Base-by-base conservation (phyloP, 2,329 filamentous ascomycete genomes). In the Fusarium aywerte region DNA sequence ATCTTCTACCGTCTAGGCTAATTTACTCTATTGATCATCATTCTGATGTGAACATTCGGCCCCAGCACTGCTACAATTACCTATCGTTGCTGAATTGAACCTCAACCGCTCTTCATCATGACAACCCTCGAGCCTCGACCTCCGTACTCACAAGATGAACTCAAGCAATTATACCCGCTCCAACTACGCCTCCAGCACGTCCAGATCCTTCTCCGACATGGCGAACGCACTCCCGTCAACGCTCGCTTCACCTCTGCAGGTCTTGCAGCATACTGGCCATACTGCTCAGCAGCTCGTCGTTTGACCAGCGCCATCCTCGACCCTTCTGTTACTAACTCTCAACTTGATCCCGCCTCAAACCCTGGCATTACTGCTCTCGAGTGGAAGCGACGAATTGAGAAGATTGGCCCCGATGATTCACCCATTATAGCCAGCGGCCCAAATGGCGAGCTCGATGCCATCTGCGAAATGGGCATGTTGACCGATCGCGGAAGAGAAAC, bases 201-300 rank as follows among this genome's bases (percentile, higher is more conserved):
- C 48, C 96, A 99, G 81, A 85, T 98, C 72, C 86, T 93, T 65
- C 86, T 93, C 73, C 89, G 91, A 58, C 91, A 94, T 79, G 91
- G 91, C 80, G 87, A 90, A 81, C 90, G 95, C 58, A 95, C 90
- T 9, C 95, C 95, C 27, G 92, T 98, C 27, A 91, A 89, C 58
- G 85, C 92, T n/a, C 90, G 96, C 36, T 97, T 99, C 77, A 87
- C 92, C 75, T 96, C 95, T 80, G 86, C 87, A 45, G 88, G 88
- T 12, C 83, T 90, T n/a, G 77, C 80, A 40, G 76, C 84, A 48
- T 89, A 89, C 79, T 99, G 96, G 96, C 93, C 96, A 3, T 98
- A 97, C 80, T 99, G 96, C 80, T 86, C 87, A 68, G 87, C 90
- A 55, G 92, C 91, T 21, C 86, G 88, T 60, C 89, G 90, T 68